Conservation (phyloP, 2,329 filamentous ascomycete species). For the Penicillium digitatum region DNA sequence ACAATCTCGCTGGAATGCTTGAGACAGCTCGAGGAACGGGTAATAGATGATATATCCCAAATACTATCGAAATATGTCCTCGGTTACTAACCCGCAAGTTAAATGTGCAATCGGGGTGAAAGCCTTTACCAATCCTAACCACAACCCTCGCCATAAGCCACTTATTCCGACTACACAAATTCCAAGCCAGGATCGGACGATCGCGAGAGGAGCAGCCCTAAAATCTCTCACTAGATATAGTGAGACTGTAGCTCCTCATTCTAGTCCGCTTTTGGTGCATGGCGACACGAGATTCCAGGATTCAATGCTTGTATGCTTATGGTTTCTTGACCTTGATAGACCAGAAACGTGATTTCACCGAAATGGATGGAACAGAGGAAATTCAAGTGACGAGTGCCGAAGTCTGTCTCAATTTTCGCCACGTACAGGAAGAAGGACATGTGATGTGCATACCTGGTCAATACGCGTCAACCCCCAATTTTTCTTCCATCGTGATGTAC, state of each 20-base stretch:
- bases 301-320: constrained; percentile 28
- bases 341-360: constrained; percentile 22
- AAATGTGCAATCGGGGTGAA: constrained; percentile 25
- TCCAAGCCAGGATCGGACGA: constrained; percentile 27
- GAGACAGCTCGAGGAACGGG: constrained; percentile 21
- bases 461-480: constrained; percentile 11
- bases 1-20: constrained; percentile 26
- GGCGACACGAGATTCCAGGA: constrained; percentile 31
- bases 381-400: constrained; percentile 26
- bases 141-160: constrained; percentile 24
- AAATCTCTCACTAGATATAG: constrained; percentile 8
- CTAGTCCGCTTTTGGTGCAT: constrained; percentile 24
- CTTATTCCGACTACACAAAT: constrained; percentile 26
- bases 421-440: constrained; percentile 28
- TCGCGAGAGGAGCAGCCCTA: constrained; percentile 14
- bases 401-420: constrained; percentile 26
- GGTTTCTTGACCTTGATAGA: constrained; percentile 29
- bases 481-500: neutral
- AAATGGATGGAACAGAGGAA: constrained; percentile 24
- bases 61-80: neutral
- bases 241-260: constrained; percentile 15
- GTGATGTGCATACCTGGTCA: constrained; percentile 31
- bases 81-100: neutral
- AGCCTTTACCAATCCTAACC: constrained; percentile 17
- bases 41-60: no score